phyloP scores from a whole-genome alignment of 495 filamentous ascomycete genomes.

The Xylaria telfairii region DNA sequence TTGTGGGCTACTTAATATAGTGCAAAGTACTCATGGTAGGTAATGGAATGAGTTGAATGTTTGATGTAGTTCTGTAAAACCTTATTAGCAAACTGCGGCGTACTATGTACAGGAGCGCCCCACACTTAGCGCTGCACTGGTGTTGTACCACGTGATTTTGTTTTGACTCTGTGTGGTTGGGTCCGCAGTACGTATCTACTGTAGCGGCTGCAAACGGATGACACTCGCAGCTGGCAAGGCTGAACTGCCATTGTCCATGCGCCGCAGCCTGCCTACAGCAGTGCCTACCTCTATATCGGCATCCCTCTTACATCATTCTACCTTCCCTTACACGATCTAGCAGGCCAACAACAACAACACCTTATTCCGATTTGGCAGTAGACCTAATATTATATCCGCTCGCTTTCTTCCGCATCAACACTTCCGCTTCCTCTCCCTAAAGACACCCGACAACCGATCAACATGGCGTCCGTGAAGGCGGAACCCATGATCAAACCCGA shows the following conservation, averaged over 20 bases:
- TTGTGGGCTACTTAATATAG: not conserved
- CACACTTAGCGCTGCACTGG: conserved; percentile 6
- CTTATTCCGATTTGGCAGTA: not conserved
- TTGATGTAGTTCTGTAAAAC: not conserved
- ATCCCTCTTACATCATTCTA: conserved; percentile 4
- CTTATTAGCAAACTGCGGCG: not conserved
- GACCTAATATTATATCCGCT: not conserved
- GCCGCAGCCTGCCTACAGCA: not conserved
- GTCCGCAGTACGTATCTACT: not conserved
- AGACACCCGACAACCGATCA: conserved; percentile 4
- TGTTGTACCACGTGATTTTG: not conserved
- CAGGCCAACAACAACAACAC: not conserved
- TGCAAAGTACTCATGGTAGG: no score
- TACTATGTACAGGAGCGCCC: not conserved
- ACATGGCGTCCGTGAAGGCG: conserved; percentile 38
- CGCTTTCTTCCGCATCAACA: not conserved
- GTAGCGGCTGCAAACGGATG: conserved; percentile 25
- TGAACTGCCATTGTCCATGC: not conserved
- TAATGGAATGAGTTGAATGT: no score
- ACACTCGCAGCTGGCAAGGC: conserved; percentile 18
- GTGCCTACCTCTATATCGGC: not conserved
- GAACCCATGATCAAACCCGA: conserved; percentile 50
- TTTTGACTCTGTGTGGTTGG: not conserved
- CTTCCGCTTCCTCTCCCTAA: not conserved
- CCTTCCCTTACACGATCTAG: not conserved